phyloP scores from a whole-genome alignment of 2,329 filamentous ascomycete species.

The Aspergillus terreus region DNA sequence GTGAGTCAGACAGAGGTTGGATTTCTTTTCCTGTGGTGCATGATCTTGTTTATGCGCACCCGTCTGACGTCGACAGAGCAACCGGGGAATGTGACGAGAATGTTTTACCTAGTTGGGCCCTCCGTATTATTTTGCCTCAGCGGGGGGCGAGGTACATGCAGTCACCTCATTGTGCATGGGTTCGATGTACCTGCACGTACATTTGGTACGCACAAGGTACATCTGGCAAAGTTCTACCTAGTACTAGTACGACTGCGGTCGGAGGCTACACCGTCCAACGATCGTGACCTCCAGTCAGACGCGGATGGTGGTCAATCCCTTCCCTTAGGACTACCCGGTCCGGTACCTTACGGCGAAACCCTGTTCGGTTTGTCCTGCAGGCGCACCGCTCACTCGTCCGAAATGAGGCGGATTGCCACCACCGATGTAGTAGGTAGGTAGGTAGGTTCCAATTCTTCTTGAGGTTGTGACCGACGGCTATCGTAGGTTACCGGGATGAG shows the following conservation, averaged over 20 bases:
- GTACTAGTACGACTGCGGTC: no score
- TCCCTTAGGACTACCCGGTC: not conserved
- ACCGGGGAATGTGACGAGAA: not conserved
- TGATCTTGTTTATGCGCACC: not conserved
- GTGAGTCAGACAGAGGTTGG: conserved; percentile 10
- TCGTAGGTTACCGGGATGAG: no score
- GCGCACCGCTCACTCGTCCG: not conserved
- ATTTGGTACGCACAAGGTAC: not conserved
- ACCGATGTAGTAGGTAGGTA: not conserved
- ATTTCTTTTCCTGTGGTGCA: not conserved
- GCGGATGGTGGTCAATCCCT: no score
- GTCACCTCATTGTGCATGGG: not conserved
- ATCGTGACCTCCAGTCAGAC: no score
- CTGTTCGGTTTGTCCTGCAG: not conserved
- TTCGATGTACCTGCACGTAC: not conserved
- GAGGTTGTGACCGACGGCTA: no score
- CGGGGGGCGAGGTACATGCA: no score
- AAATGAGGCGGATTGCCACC: not conserved
- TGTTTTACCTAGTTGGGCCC: no score
- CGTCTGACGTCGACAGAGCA: conserved; percentile 7
- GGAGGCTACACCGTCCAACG: no score
- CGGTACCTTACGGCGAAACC: not conserved
- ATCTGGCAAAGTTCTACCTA: no score
- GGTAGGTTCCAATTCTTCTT: no score
- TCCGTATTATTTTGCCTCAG: not conserved